Conservation (phyloP, 768 basidiomycete species). For the Pisolithus tinctorius region DNA sequence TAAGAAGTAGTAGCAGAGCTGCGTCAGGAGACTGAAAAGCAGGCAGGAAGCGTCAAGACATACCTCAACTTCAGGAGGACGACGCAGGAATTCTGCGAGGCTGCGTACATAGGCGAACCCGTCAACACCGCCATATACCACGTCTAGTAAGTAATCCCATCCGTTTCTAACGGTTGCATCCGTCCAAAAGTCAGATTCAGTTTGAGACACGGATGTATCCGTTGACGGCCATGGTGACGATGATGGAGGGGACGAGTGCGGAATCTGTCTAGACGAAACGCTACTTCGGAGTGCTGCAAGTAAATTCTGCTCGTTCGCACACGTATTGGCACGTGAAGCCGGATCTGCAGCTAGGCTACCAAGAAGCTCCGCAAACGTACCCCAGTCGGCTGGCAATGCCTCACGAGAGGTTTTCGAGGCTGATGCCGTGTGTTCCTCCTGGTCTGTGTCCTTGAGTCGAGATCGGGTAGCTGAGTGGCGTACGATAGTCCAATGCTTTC, state of each 20-base stretch:
- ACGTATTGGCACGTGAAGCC: constrained; percentile 11
- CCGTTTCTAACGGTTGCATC: constrained; percentile 43
- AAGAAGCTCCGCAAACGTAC: constrained; percentile 49
- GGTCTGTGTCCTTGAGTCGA: constrained; percentile 47
- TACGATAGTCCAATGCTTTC: constrained; percentile 56
- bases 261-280: neutral
- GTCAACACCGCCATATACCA: constrained; percentile 77
- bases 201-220: neutral
- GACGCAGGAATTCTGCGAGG: constrained; percentile 61
- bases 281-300: constrained; percentile 10
- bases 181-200: constrained; percentile 40
- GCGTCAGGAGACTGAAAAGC: neutral
- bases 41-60: constrained; percentile 6
- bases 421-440: constrained; percentile 31
- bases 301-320: constrained; percentile 9
- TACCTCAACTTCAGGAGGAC: constrained; percentile 10
- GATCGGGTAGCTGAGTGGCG: constrained; percentile 44
- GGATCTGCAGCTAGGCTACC: constrained; percentile 34
- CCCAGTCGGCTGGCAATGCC: constrained; percentile 51
- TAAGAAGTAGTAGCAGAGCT: too few relatives aligned
- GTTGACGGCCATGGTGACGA: neutral
- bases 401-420: constrained; percentile 47
- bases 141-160: constrained; percentile 60
- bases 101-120: constrained; percentile 73
- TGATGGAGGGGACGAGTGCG: neutral